phyloP scores from a whole-genome alignment of 306 rosid species.

The Malus orientalis region DNA sequence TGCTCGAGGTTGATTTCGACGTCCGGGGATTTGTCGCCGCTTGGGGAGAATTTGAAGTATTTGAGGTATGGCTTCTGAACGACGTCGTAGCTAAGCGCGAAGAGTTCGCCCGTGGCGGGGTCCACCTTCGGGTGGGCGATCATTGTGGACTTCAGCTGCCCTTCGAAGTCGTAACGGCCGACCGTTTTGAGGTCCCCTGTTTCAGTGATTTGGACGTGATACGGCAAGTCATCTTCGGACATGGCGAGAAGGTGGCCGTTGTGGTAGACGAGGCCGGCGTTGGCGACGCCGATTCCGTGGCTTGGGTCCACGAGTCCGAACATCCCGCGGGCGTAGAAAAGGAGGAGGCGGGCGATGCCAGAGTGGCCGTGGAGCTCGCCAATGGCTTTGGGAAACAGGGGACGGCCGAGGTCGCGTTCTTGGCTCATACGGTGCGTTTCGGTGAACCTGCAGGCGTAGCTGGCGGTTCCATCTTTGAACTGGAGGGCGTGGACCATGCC shows the following conservation, averaged over 20 bases:
- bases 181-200: slow-evolving; percentile 68
- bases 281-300: slow-evolving; percentile 84
- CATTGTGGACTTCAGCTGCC: slow-evolving; percentile 63
- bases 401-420: slow-evolving; percentile 57
- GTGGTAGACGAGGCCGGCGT: slow-evolving; percentile 89
- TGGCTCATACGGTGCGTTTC: slow-evolving; percentile 66
- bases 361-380: slow-evolving; percentile 98
- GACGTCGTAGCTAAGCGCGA: slow-evolving; percentile 61
- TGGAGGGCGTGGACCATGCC: slow-evolving; percentile 90
- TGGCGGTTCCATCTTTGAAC: slow-evolving; percentile 39
- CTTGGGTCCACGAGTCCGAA: slow-evolving; percentile 58
- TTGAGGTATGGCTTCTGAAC: slow-evolving; percentile 71
- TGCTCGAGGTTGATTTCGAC: slow-evolving; percentile 54
- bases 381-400: slow-evolving; percentile 85
- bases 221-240: slow-evolving; percentile 79
- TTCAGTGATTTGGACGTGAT: slow-evolving; percentile 49
- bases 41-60: slow-evolving; percentile 50
- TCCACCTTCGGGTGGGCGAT: slow-evolving; percentile 90
- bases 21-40: slow-evolving; percentile 62
- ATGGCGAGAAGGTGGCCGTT: slow-evolving; percentile 65
- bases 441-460: slow-evolving; percentile 83
- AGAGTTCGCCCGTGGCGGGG: slow-evolving; percentile 57
- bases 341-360: slow-evolving; percentile 71
- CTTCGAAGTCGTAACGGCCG: slow-evolving; percentile 58
- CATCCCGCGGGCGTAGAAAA: slow-evolving; percentile 64